A percentile compares a stretch with the other conserved stretches of the same genome.
Evolutionary conservation across 2,329 filamentous ascomycete species (phyloP).

Genomic region (Calonectria pseudoreteaudii): DNA sequence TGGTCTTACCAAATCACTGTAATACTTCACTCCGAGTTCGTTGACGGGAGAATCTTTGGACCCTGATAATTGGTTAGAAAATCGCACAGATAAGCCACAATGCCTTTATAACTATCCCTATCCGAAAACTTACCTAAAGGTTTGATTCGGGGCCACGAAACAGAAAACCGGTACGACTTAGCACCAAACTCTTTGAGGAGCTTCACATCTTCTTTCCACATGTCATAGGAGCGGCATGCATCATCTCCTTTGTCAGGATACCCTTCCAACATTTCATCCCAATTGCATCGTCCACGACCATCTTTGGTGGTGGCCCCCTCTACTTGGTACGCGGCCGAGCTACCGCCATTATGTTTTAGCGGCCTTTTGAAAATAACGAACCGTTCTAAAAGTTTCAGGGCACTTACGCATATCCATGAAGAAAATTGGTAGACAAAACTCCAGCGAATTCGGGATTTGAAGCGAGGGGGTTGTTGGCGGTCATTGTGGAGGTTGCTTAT

Average conservation of each 20-base stretch:
- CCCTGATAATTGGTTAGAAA: background rate
- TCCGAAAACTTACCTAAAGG: background rate
- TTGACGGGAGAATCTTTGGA: background rate
- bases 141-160: slow-evolving; percentile 9
- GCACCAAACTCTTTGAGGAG: slow-evolving; percentile 1
- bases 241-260: background rate
- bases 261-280: background rate
- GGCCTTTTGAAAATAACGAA: no score
- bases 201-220: background rate
- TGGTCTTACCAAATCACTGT: background rate
- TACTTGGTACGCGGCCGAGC: slow-evolving; percentile 2
- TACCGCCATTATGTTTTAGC: background rate
- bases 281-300: background rate
- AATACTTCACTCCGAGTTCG: background rate
- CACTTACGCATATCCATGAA: slow-evolving; percentile 7
- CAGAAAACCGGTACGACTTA: background rate
- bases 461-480: background rate
- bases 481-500: background rate
- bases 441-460: background rate
- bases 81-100: background rate
- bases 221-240: slow-evolving; percentile 10
- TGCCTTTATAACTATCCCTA: background rate
- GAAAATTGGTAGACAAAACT: background rate
- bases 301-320: slow-evolving; percentile 2
- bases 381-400: background rate